phyloP scores from a whole-genome alignment of 106 monocot species.

The Allium sativum region DNA sequence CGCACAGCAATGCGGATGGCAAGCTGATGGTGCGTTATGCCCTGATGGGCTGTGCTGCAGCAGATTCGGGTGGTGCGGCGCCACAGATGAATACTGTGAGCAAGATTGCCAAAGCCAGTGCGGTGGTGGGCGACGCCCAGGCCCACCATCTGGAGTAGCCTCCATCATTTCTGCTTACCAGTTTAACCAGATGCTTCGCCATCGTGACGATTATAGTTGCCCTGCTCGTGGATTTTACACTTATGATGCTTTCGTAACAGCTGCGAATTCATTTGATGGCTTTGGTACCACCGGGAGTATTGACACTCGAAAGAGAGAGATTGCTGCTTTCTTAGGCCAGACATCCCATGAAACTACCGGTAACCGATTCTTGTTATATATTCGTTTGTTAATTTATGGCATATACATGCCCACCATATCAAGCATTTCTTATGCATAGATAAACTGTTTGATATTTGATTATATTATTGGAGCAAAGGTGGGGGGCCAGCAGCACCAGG shows the following conservation, averaged over 20 bases:
- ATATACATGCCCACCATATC: too few relatives aligned
- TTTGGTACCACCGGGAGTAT: constrained; percentile 27
- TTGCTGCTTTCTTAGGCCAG: constrained; percentile 49
- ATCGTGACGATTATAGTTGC: constrained; percentile 32
- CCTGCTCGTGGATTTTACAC: constrained; percentile 40
- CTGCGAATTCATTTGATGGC: constrained; percentile 25
- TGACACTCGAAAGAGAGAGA: constrained; percentile 30
- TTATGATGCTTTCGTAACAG: constrained; percentile 37
- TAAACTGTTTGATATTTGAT: background rate
- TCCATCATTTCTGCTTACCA: constrained; percentile 23
- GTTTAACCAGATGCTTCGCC: constrained; percentile 53
- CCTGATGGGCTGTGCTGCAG: background rate
- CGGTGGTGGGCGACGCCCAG: background rate
- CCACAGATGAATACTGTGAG: background rate
- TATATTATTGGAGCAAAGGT: background rate
- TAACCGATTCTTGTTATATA: background rate
- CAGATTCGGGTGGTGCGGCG: background rate
- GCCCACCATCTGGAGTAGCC: background rate
- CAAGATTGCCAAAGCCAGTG: background rate
- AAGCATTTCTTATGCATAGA: too few relatives aligned
- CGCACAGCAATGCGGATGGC: constrained; percentile 12
- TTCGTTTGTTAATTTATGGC: too few relatives aligned
- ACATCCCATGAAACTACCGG: constrained; percentile 59
- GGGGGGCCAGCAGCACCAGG: constrained; percentile 86
- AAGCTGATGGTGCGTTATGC: constrained; percentile 3